phyloP scores from a whole-genome alignment of 164 flowering plant genomes.

The Aristolochia contorta region DNA sequence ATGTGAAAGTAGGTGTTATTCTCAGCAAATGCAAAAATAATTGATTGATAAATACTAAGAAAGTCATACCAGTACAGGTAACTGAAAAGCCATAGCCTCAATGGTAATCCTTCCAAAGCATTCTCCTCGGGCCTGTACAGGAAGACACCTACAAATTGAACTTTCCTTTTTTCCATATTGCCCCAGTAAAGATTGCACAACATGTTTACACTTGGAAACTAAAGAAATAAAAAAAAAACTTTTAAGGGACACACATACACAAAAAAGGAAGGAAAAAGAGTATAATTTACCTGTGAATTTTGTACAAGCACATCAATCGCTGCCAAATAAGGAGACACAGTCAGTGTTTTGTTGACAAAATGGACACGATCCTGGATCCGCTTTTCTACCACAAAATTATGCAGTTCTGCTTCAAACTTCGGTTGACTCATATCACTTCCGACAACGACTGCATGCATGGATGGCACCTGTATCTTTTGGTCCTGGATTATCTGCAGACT shows the following conservation, averaged over 20 bases:
- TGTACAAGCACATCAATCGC: constrained; percentile 94
- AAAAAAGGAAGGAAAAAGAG: neutral
- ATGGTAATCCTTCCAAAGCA: constrained; percentile 99
- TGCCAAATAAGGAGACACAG: constrained; percentile 91
- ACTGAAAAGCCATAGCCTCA: constrained; percentile 98
- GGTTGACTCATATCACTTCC: constrained; percentile 94
- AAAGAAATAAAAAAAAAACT: too few relatives aligned
- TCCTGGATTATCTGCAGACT: constrained; percentile 60
- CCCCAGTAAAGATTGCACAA: neutral
- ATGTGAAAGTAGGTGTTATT: neutral
- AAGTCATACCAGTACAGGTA: constrained; percentile 73
- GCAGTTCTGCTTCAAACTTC: constrained; percentile 76
- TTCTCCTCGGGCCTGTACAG: constrained; percentile 77
- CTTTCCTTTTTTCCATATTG: neutral
- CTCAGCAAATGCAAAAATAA: neutral
- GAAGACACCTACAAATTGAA: constrained; percentile 1
- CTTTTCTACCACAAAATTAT: constrained; percentile 56
- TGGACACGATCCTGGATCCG: constrained; percentile 68
- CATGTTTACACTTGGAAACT: too few relatives aligned
- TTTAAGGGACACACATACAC: neutral
- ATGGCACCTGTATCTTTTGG: constrained; percentile 64
- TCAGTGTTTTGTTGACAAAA: constrained; percentile 84
- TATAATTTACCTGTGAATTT: constrained; percentile 70
- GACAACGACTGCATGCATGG: constrained; percentile 77
- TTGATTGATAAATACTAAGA: neutral